These are phyloP conservation scores for Serendipita sp. DNA, from an alignment of 768 basidiomycete species.

Conservation along the genomic window DNA sequence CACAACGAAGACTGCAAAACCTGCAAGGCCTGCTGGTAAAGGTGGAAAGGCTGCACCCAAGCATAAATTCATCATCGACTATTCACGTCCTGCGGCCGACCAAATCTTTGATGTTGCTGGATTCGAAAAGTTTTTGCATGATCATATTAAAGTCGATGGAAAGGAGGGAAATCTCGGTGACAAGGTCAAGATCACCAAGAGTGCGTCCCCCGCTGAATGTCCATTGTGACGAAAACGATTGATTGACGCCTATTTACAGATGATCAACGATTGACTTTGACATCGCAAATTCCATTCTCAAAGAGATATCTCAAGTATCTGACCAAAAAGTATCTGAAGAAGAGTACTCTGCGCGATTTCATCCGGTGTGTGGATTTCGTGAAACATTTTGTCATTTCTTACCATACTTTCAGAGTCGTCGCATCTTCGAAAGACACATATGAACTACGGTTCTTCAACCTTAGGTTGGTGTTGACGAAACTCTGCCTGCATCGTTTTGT, in stretches of 20 bases:
- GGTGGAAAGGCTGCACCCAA: constrained; percentile 28
- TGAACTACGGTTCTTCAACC: constrained; percentile 89
- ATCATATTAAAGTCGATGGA: constrained; percentile 85
- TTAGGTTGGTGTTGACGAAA: constrained; percentile 34
- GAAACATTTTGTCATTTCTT: constrained; percentile 8
- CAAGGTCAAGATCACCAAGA: constrained; percentile 71
- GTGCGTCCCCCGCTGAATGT: constrained; percentile 27
- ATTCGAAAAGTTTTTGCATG: constrained; percentile 81
- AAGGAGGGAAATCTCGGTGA: constrained; percentile 89
- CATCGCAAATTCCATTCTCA: constrained; percentile 78
- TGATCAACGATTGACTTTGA: constrained; percentile 69
- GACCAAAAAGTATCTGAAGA: constrained; percentile 96
- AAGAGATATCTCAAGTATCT: constrained; percentile 98
- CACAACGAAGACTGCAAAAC: neutral
- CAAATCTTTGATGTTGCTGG: constrained; percentile 45
- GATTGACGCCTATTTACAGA: constrained; percentile 25
- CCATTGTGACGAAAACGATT: neutral
- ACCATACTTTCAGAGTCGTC: constrained; percentile 45
- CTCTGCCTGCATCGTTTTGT: constrained; percentile 1
- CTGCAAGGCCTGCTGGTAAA: constrained; percentile 38
- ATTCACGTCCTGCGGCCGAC: constrained; percentile 61
- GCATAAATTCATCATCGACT: constrained; percentile 75
- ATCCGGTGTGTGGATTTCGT: constrained; percentile 46
- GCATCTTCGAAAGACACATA: constrained; percentile 88
- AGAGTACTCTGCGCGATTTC: constrained; percentile 91